Evolutionary conservation across 768 basidiomycete genomes (phyloP), one percentile per base, ranked within the genome.

Genomic region (Lactifluus hygrophoroides): DNA sequence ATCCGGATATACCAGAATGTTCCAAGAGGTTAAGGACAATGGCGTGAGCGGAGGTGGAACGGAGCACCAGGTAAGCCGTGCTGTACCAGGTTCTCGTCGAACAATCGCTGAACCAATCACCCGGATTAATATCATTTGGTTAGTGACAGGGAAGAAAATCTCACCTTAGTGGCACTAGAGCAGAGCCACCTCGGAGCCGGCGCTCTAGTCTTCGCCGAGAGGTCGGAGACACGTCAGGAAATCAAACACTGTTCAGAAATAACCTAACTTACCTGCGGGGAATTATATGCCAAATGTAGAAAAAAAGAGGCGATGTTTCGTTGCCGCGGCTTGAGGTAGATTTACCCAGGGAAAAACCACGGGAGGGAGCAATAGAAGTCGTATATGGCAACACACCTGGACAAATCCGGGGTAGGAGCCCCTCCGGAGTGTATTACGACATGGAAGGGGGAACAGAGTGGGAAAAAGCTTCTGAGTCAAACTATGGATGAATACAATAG

Each of bases 81-180:
- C 32, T 5, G 10, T 30, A 40, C 40, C 28, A 30, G n/a, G 46
- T 42, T 23, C 42, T 30, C 25, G 34, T 54, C 13, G n/a, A 40
- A 21, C 2, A 38, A 25, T 25, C 28, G 23, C 42, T 50, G 47
- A 59, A 48, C 58, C 58, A 59, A 54, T 14, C 38, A 17, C n/a
- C 34, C 58, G 58, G 53, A 38, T 10, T 43, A 38, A 59, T 54
- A 47, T 28, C 3, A 9, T 30, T 51, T 44, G 32, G 52, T 49
- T 46, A 54, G 52, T 47, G 19, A 43, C 13, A 30, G 37, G 51
- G 30, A 51, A 28, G 14, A 13, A 17, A 9, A 35, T 23, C 32
- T 13, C 6, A 4, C 13, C 11, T 21, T 43, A 43, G 40, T 42
- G 40, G 40, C 40, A 42, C 40, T 10, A 38, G 17, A 17, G n/a